These are phyloP conservation scores for Ophiostoma novo-ulmi DNA, from an alignment of 2,329 filamentous ascomycete species.

Conservation along the genomic window DNA sequence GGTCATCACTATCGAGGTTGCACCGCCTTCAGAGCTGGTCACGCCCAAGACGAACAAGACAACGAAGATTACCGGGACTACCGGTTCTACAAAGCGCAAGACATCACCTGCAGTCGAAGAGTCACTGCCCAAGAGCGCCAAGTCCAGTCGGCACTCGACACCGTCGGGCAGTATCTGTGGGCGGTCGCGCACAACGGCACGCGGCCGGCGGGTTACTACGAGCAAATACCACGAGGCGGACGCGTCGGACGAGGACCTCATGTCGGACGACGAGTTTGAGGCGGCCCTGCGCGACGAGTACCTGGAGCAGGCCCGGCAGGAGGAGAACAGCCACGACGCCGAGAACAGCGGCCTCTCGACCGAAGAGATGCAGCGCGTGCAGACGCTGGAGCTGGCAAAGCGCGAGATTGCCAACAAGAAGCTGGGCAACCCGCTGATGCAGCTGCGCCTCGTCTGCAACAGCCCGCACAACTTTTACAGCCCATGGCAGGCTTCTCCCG, in stretches of 20 bases:
- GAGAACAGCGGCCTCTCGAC: slow-evolving; percentile 39
- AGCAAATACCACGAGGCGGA: slow-evolving; percentile 51
- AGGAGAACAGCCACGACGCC: slow-evolving; percentile 40
- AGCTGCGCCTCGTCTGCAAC: slow-evolving; percentile 87
- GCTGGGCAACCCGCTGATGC: slow-evolving; percentile 86
- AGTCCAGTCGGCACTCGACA: slow-evolving; percentile 69
- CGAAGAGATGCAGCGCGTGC: slow-evolving; percentile 60
- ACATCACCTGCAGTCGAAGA: slow-evolving; percentile 33
- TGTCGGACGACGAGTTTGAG: slow-evolving; percentile 84
- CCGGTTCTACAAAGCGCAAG: slow-evolving; percentile 35
- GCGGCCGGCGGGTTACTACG: slow-evolving; percentile 35
- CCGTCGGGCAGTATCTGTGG: slow-evolving; percentile 50
- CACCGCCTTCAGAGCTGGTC: neutral
- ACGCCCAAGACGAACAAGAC: slow-evolving; percentile 27
- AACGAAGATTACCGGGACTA: neutral
- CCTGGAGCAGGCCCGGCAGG: slow-evolving; percentile 34
- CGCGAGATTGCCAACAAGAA: slow-evolving; percentile 88
- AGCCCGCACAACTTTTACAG: slow-evolving; percentile 96
- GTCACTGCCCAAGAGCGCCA: slow-evolving; percentile 59
- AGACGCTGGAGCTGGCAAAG: slow-evolving; percentile 72
- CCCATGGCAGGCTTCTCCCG: slow-evolving; percentile 58
- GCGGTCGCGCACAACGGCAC: slow-evolving; percentile 44
- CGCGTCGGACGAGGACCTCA: slow-evolving; percentile 53
- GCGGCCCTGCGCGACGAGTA: slow-evolving; percentile 64
- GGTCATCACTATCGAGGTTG: slow-evolving; percentile 2